Percentiles rank a stretch among this genome's conserved stretches.
These are phyloP conservation scores for Sphagnum tenellum DNA, from an alignment of 225 moss, liverwort and hornwort genomes.

Conservation along the genomic window DNA sequence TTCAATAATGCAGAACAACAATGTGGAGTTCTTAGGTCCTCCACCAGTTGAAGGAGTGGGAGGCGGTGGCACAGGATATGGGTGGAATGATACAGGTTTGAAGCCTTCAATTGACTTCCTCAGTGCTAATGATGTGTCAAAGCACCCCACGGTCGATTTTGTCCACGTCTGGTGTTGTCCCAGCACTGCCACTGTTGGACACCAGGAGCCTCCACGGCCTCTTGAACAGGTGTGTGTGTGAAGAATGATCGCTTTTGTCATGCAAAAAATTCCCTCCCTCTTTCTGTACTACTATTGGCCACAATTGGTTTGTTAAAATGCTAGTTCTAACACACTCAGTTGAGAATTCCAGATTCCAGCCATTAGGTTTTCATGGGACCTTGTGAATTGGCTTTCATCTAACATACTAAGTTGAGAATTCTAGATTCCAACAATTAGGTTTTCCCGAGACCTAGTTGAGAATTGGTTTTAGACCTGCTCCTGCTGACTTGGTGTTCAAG, in stretches of 20 bases:
- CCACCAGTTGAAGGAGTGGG: constrained; percentile 81
- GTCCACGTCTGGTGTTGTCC: constrained; percentile 87
- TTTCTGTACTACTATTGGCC: no score
- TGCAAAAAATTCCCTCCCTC: no score
- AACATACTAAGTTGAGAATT: neutral
- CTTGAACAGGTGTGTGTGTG: constrained; percentile 43
- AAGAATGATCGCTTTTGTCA: no score
- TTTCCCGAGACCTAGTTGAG: no score
- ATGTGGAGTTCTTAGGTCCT: constrained; percentile 51
- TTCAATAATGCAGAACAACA: constrained; percentile 47
- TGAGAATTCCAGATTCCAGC: neutral
- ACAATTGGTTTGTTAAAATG: no score
- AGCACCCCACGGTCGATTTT: constrained; percentile 55
- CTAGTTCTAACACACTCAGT: neutral
- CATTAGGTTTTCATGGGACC: neutral
- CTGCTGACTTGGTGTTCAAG: no score
- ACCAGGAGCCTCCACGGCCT: constrained; percentile 78
- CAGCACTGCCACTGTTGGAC: constrained; percentile 71
- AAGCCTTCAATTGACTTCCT: constrained; percentile 15
- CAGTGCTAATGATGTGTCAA: constrained; percentile 27
- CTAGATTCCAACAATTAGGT: neutral
- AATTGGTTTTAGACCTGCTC: no score
- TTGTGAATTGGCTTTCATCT: no score
- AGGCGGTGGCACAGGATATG: constrained; percentile 87
- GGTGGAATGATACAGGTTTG: constrained; percentile 41